phyloP scores from a whole-genome alignment of 257 asterid species.

The Prunella vulgaris region DNA sequence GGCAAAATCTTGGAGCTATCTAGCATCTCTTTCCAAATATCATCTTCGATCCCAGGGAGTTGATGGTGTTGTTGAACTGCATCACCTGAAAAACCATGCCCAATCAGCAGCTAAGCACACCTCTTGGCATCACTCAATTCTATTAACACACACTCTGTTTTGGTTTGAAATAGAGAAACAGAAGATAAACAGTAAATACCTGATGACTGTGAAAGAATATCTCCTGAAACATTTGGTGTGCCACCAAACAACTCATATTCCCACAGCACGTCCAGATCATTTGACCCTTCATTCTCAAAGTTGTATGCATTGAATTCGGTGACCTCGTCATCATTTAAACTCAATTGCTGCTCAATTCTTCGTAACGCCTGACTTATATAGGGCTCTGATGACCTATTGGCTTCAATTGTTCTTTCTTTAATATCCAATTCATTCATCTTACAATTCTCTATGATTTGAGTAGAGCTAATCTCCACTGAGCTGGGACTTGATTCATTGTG shows the following conservation, averaged over 20 bases:
- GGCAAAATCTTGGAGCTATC: conserved; percentile 35
- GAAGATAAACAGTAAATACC: conserved; percentile 27
- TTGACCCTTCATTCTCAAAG: conserved; percentile 42
- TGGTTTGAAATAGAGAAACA: conserved; percentile 12
- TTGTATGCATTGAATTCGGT: conserved; percentile 27
- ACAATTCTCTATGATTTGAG: conserved; percentile 24
- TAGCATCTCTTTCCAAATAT: conserved; percentile 56
- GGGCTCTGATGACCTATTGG: conserved; percentile 43
- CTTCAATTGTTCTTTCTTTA: conserved; percentile 40
- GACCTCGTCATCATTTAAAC: conserved; percentile 65
- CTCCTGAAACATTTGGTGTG: conserved; percentile 35
- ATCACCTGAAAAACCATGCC: conserved; percentile 42
- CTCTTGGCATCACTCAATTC: conserved; percentile 3
- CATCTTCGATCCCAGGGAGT: conserved; percentile 35
- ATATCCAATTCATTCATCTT: conserved; percentile 25
- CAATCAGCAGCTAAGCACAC: conserved; percentile 27
- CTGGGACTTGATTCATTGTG: conserved; percentile 51
- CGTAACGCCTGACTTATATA: conserved; percentile 55
- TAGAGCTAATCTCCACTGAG: conserved; percentile 63
- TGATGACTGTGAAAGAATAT: conserved; percentile 32
- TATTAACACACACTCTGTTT: neutral
- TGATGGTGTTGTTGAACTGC: conserved; percentile 32
- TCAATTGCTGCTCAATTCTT: conserved; percentile 66
- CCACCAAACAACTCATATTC: conserved; percentile 43
- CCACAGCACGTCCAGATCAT: conserved; percentile 33